phyloP scores from a whole-genome alignment of 352 stramenopile genomes.

The Phytophthora parvispora region DNA sequence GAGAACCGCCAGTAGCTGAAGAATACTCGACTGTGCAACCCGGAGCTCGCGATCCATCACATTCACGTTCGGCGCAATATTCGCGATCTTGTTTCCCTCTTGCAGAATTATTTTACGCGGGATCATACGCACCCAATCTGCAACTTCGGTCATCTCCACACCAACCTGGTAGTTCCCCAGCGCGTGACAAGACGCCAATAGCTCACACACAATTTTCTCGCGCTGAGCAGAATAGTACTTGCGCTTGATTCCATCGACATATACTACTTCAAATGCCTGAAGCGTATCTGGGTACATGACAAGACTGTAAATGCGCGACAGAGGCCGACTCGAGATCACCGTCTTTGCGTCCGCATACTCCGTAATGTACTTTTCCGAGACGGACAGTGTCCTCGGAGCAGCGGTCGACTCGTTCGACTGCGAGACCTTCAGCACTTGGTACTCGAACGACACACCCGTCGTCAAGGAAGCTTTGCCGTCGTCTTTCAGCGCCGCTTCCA shows the following conservation, averaged over 20 bases:
- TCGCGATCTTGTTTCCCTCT: constrained; percentile 67
- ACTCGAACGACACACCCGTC: constrained; percentile 73
- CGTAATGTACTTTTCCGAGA: constrained; percentile 80
- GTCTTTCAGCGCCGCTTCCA: constrained; percentile 68
- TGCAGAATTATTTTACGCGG: constrained; percentile 78
- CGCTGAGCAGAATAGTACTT: constrained; percentile 74
- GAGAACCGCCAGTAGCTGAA: constrained; percentile 67
- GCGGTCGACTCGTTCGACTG: constrained; percentile 48
- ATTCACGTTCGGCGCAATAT: constrained; percentile 46
- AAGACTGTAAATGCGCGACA: constrained; percentile 76
- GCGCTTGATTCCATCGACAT: constrained; percentile 75
- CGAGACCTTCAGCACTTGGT: constrained; percentile 72
- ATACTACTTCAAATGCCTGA: constrained; percentile 81
- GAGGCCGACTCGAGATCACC: constrained; percentile 77
- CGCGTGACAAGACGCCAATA: constrained; percentile 81
- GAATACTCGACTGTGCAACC: constrained; percentile 68
- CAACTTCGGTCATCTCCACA: constrained; percentile 54
- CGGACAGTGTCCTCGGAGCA: constrained; percentile 53
- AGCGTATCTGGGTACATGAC: constrained; percentile 71
- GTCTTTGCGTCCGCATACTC: constrained; percentile 61
- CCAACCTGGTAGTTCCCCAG: constrained; percentile 78
- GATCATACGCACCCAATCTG: constrained; percentile 76
- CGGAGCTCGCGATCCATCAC: constrained; percentile 79
- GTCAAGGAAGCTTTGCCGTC: constrained; percentile 32
- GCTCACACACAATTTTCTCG: constrained; percentile 82